phyloP scores from a whole-genome alignment of 75 land plant species.

The Pinus tabuliformis region DNA sequence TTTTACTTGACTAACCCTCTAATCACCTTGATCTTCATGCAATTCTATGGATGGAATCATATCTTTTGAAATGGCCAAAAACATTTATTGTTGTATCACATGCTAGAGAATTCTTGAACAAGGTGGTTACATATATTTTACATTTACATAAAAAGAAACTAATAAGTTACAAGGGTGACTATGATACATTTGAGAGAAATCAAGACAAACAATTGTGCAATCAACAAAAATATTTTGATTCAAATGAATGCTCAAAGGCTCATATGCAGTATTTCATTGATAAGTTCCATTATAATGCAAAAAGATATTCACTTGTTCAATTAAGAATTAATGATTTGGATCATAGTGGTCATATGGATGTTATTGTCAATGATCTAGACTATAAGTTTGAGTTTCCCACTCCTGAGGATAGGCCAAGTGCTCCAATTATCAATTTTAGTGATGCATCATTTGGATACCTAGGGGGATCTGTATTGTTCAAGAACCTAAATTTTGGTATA shows the following conservation, averaged over 20 bases:
- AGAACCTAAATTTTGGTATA: too few relatives aligned
- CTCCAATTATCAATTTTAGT: slow-evolving; percentile 98
- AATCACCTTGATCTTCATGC: slow-evolving; percentile 64
- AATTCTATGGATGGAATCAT: slow-evolving; percentile 91
- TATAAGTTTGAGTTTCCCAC: slow-evolving; percentile 93
- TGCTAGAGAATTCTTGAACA: slow-evolving; percentile 95
- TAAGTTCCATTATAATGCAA: slow-evolving; percentile 97
- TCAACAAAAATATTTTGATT: slow-evolving; percentile 86
- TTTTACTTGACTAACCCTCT: slow-evolving; percentile 97
- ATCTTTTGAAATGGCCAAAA: slow-evolving; percentile 94
- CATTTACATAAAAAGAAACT: slow-evolving; percentile 81
- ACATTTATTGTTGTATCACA: slow-evolving; percentile 98
- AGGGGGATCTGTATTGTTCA: too few relatives aligned
- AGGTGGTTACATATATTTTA: slow-evolving; percentile 95
- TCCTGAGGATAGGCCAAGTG: slow-evolving; percentile 92
- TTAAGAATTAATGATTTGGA: slow-evolving; percentile 99
- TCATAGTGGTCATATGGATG: slow-evolving; percentile 86
- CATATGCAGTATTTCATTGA: slow-evolving; percentile 99
- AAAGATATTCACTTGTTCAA: slow-evolving; percentile 95
- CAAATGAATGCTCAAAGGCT: slow-evolving; percentile 77
- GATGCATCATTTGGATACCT: too few relatives aligned
- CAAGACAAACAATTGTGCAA: slow-evolving; percentile 80
- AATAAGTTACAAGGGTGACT: slow-evolving; percentile 81
- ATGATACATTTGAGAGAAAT: slow-evolving; percentile 97
- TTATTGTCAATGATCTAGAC: slow-evolving; percentile 88